Conservation (phyloP, 2,329 filamentous ascomycete species). For the Dryadomyces sulphureus region DNA sequence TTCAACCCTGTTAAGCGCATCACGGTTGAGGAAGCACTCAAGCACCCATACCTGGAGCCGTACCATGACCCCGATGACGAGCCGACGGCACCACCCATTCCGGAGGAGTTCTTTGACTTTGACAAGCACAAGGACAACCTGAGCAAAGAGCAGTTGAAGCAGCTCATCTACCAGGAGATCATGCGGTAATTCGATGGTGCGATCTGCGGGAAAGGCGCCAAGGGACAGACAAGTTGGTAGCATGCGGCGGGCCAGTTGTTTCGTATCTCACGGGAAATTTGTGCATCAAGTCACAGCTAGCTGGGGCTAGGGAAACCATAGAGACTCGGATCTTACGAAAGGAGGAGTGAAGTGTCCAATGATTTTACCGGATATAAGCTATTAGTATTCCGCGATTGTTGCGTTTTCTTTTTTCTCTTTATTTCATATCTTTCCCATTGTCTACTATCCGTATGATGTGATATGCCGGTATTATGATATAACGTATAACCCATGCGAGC, state of each 20-base stretch:
- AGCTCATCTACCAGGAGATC: conserved; percentile 96
- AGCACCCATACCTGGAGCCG: conserved; percentile 94
- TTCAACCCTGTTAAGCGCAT: conserved; percentile 99
- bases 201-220: background rate
- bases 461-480: too few species aligned
- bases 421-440: background rate
- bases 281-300: conserved; percentile 1
- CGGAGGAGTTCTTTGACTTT: conserved; percentile 98
- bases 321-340: background rate
- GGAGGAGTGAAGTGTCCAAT: background rate
- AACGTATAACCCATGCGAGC: too few species aligned
- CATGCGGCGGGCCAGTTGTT: background rate
- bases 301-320: conserved; percentile 1
- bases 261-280: background rate
- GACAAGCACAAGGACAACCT: conserved; percentile 99
- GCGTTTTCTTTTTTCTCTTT: background rate
- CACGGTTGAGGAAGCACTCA: conserved; percentile 90
- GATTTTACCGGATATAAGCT: background rate
- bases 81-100: conserved; percentile 89
- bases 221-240: too few species aligned
- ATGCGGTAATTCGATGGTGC: conserved; percentile 31
- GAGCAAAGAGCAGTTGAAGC: conserved; percentile 95
- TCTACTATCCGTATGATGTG: too few species aligned
- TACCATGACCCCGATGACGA: conserved; percentile 99
- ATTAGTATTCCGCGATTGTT: background rate